phyloP scores from a whole-genome alignment of 2,329 filamentous ascomycete species.

The Cadophora sp. region DNA sequence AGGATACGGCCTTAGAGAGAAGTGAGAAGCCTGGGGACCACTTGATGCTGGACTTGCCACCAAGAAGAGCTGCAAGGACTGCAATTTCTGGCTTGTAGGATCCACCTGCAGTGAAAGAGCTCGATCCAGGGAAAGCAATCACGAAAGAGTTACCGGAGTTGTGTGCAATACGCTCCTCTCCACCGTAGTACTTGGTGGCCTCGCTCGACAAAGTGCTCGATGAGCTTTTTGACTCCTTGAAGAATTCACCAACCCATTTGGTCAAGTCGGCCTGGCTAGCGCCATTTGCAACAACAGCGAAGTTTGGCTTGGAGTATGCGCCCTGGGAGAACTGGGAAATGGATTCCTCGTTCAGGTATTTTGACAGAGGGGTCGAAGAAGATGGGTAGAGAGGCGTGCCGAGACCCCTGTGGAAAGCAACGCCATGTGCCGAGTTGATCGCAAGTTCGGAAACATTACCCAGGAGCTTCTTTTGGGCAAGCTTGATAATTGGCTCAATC shows the following conservation, averaged over 20 bases:
- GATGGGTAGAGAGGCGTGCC: constrained; percentile 79
- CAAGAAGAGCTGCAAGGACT: constrained; percentile 87
- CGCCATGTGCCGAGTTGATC: constrained; percentile 81
- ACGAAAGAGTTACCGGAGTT: constrained; percentile 81
- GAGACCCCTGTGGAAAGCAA: constrained; percentile 94
- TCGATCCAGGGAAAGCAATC: constrained; percentile 91
- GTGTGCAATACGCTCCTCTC: constrained; percentile 88
- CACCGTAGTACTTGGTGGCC: constrained; percentile 88
- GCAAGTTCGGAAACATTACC: constrained; percentile 71
- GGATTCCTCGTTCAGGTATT: constrained; percentile 80
- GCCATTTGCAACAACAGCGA: constrained; percentile 90
- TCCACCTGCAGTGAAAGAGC: constrained; percentile 69
- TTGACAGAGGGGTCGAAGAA: constrained; percentile 72
- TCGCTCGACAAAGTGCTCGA: constrained; percentile 61
- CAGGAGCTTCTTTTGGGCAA: constrained; percentile 77
- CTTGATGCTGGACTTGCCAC: constrained; percentile 91
- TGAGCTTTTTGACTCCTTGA: constrained; percentile 70
- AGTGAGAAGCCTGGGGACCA: constrained; percentile 94
- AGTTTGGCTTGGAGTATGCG: constrained; percentile 88
- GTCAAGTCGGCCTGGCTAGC: constrained; percentile 76
- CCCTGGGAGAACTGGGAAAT: constrained; percentile 78
- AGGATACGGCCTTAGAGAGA: constrained; percentile 78
- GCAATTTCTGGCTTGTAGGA: constrained; percentile 89
- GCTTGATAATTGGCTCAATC: constrained; percentile 76
- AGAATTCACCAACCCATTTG: constrained; percentile 95